phyloP scores from a whole-genome alignment of 371 early-diverging fungal species.

The Coemansia sp. region DNA sequence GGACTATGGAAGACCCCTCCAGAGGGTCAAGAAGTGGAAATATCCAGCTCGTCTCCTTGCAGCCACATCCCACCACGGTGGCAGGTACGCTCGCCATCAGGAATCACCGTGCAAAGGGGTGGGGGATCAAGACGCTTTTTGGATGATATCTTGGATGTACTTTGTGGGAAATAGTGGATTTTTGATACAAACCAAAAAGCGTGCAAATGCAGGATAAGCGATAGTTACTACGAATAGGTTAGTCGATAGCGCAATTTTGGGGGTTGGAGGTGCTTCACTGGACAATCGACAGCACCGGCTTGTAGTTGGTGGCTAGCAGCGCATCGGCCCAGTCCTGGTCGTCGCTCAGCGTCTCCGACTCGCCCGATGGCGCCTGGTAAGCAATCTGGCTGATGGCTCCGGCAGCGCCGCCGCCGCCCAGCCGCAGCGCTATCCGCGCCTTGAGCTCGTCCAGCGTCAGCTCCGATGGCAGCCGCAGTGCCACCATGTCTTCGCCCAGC shows the following conservation, averaged over 20 bases:
- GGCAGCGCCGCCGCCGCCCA: constrained; percentile 51
- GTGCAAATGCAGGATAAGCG: too few species aligned
- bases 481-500: constrained; percentile 70
- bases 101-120: too few species aligned
- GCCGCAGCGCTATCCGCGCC: constrained; percentile 60
- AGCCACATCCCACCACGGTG: too few species aligned
- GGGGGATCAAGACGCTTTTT: too few species aligned
- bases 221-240: too few species aligned
- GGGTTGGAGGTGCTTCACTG: constrained; percentile 8
- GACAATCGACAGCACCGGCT: constrained; percentile 41
- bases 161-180: too few species aligned
- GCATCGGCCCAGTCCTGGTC: constrained; percentile 45
- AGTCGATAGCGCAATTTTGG: background rate
- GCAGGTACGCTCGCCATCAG: too few species aligned
- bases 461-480: constrained; percentile 65
- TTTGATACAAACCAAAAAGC: too few species aligned
- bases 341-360: constrained; percentile 29
- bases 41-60: too few species aligned
- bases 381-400: constrained; percentile 25
- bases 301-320: constrained; percentile 38
- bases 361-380: constrained; percentile 40
- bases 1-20: too few species aligned
- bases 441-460: constrained; percentile 59
- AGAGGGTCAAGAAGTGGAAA: too few species aligned
- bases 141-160: too few species aligned